Evolutionary conservation across 768 basidiomycete genomes (phyloP), one percentile per base, ranked within the genome.

Genomic region (Agaricus sinodeliciosus): DNA sequence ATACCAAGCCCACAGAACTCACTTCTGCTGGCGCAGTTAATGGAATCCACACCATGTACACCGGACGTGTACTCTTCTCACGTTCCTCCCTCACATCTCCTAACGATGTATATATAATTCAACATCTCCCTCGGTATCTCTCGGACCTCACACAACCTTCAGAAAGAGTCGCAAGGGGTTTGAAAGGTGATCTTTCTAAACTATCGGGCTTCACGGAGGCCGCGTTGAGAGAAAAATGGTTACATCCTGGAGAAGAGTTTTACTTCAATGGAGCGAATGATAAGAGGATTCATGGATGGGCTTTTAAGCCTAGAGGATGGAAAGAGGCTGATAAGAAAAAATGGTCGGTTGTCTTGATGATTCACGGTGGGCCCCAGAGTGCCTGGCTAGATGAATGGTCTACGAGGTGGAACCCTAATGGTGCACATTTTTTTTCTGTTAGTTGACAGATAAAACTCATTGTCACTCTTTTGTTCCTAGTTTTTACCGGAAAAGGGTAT

Each of bases 381-480:
- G 90, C 87, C 43, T 96, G 93, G 94, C 82, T 84, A 58, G 94
- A 96, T 62, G 76, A 81, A 39, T 97, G 94, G 94, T 86, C 83
- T 2, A 94, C 82, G 26, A 74, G 92, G 49, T 95, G 94, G 94
- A 97, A 96, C 67, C 88, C 85, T 0, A 90, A 92, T 60, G 75
- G 87, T 87, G 50, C 39, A 58, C 60, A 11, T 31, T 8, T 31
- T 11, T 28, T 5, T 31, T 31, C 31, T 8, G 11, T 31, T 31
- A 31, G 11, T 7, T 31, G 8, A 31, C 3, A 11, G 31, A 31
- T 3, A 31, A 11, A 3, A 31, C 31, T 31, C 11, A 31, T 31
- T 11, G 31, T 31, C n/a, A n/a, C n/a, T n/a, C 1, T 31, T 31
- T 11, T 31, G 2, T 31, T 31, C 6, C 31, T 8, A 87, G 83